Base-by-base conservation (phyloP, 345 rosid species). In the Gossypium arboreum region DNA sequence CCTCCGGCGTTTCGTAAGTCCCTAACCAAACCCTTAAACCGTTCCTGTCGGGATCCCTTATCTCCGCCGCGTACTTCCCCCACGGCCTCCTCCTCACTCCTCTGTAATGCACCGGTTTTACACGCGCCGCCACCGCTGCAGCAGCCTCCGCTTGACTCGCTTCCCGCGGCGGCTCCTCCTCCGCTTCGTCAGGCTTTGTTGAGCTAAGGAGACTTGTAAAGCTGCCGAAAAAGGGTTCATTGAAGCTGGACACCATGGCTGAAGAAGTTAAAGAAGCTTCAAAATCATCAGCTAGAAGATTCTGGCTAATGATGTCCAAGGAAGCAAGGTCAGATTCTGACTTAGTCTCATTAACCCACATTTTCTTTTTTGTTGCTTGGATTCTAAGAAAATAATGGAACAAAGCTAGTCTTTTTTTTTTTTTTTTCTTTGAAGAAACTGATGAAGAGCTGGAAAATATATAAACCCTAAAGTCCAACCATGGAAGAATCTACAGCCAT, bases 211-310 rank as follows among this genome's bases (percentile, higher is more conserved):
- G 44, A 47, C 68, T 39, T 11, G 60, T 52, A n/a, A 47, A 34
- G 66, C 68, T 3, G 58, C 34, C 64, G 51, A 57, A 12, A 48
- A 74, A 43, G 69, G 80, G 76, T 4, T 65, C 83, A 43, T 78
- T 48, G 41, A 20, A 16, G 18, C 52, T 48, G 52, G 39, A 75
- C 4, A 68, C 45, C 10, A 75, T 45, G 57, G 45, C 47, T 41
- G 20, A 9, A 6, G 29, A 51, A 2, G 0, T 8, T 50, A 39
- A 4, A 9, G 75, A 51, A n/a, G 64, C 68, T 12, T 73, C 80
- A 27, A 55, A 76, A 45, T 83, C 84, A 44, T 83, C 79, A 9
- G 74, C 77, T 4, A 77, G 75, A 55, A 83, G 81, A 39, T 83
- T 58, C 22, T 55, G 55, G 29, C 74, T 44, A 16, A 78, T 78